Conservation (phyloP, 768 basidiomycete genomes). For the Naganishia antarctica region DNA sequence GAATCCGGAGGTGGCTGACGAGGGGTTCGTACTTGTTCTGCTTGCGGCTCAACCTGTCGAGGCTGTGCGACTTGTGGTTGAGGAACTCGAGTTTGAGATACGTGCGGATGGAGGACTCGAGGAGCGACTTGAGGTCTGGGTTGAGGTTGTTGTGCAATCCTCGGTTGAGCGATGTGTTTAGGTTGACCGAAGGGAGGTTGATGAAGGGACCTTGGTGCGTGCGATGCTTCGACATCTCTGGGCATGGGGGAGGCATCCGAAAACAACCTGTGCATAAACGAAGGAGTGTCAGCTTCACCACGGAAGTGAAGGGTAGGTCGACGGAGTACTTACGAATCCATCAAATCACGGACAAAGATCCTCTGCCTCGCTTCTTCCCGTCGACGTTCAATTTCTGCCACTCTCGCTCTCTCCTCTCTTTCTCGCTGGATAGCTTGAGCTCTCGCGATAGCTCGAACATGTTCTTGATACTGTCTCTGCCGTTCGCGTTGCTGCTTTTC, state of each 20-base stretch:
- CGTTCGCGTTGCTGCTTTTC: constrained; percentile 8
- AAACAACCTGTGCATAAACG: not conserved
- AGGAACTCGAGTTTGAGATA: not conserved
- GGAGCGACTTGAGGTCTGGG: constrained; percentile 1
- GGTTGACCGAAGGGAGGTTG: not conserved
- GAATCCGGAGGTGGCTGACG: not conserved
- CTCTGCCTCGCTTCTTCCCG: constrained; percentile 12
- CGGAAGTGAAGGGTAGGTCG: not conserved
- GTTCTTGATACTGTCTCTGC: constrained; percentile 6
- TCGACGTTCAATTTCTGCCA: constrained; percentile 8
- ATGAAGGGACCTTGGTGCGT: not conserved
- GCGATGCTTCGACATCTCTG: too few species aligned
- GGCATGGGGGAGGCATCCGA: too few species aligned
- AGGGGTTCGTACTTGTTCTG: not conserved
- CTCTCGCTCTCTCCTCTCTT: not conserved
- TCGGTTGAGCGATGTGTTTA: not conserved
- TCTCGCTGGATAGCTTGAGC: constrained; percentile 7
- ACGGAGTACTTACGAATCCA: constrained; percentile 1
- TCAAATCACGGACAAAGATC: constrained; percentile 14
- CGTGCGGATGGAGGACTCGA: too few species aligned
- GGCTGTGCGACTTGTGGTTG: not conserved
- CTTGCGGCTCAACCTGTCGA: not conserved
- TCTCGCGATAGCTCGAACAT: not conserved
- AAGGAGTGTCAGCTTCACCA: not conserved
- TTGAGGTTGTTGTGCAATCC: not conserved